phyloP scores from a whole-genome alignment of 1,284 basidiomycete species.

The Cutaneotrichosporon mucoides region DNA sequence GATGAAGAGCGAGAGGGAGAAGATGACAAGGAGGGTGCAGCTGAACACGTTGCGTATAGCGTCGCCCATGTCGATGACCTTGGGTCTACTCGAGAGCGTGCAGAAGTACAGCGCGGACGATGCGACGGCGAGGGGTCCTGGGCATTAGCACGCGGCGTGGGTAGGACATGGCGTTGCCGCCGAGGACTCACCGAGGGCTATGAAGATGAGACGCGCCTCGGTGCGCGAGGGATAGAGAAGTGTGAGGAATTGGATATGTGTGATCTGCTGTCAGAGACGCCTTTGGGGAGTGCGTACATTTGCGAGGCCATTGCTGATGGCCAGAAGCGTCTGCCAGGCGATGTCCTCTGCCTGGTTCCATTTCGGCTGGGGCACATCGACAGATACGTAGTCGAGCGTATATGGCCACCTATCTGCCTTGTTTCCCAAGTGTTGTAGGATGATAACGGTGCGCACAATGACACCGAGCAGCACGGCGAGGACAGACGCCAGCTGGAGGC shows the following conservation, averaged over 20 bases:
- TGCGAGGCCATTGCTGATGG: slow-evolving; percentile 74
- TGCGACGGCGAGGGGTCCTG: slow-evolving; percentile 78
- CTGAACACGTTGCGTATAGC: slow-evolving; percentile 13
- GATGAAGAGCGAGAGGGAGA: slow-evolving; percentile 80
- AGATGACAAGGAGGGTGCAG: slow-evolving; percentile 83
- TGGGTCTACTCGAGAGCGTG: slow-evolving; percentile 56
- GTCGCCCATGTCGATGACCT: slow-evolving; percentile 23
- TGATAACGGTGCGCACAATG: slow-evolving; percentile 70
- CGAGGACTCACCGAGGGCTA: slow-evolving; percentile 71
- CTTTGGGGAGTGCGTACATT: slow-evolving; percentile 57
- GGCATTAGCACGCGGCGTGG: slow-evolving; percentile 18
- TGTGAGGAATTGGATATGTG: slow-evolving; percentile 97
- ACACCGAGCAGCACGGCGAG: slow-evolving; percentile 71
- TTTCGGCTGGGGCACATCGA: slow-evolving; percentile 65
- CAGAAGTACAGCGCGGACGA: slow-evolving; percentile 82
- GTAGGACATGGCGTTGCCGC: no score
- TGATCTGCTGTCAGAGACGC: slow-evolving; percentile 59
- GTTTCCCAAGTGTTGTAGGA: slow-evolving; percentile 59
- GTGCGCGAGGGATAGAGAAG: slow-evolving; percentile 91
- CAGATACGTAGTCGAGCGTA: slow-evolving; percentile 85
- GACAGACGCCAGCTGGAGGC: slow-evolving; percentile 79
- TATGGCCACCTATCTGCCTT: slow-evolving; percentile 83
- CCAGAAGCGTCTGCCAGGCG: slow-evolving; percentile 84
- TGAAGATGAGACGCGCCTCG: slow-evolving; percentile 82
- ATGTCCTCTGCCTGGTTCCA: slow-evolving; percentile 70